phyloP scores from a whole-genome alignment of 805 yeast genomes.

The Pichia heedii region DNA sequence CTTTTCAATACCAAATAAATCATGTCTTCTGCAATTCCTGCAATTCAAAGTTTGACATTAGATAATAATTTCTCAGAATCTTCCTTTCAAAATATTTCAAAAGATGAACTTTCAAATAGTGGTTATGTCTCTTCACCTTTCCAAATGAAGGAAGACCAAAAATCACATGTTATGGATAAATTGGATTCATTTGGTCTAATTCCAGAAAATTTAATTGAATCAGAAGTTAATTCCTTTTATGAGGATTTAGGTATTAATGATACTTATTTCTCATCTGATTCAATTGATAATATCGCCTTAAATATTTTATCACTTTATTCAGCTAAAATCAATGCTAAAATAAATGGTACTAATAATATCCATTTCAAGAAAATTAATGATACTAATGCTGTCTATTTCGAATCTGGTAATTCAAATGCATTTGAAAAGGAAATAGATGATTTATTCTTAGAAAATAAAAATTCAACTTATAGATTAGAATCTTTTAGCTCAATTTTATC shows the following conservation, averaged over 20 bases:
- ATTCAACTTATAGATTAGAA: conserved; percentile 57
- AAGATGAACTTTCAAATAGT: conserved; percentile 22
- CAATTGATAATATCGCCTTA: conserved; percentile 68
- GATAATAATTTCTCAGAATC: conserved; percentile 29
- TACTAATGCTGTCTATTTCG: conserved; percentile 88
- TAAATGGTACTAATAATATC: conserved; percentile 40
- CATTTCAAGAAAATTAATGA: conserved; percentile 72
- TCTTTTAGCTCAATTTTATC: conserved; percentile 62
- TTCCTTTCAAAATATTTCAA: conserved; percentile 27
- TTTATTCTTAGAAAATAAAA: conserved; percentile 51
- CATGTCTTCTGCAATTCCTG: conserved; percentile 8
- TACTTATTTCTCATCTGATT: conserved; percentile 80
- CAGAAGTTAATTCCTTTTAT: conserved; percentile 87
- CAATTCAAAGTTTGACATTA: conserved; percentile 19
- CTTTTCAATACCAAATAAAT: too few relatives aligned
- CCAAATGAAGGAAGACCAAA: conserved; percentile 72
- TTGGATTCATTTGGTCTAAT: conserved; percentile 80
- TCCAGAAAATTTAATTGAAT: conserved; percentile 78
- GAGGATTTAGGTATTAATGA: conserved; percentile 83
- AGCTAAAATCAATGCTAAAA: conserved; percentile 84
- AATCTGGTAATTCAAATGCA: conserved; percentile 43
- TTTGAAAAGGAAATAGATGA: conserved; percentile 78
- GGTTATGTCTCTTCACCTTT: conserved; percentile 76
- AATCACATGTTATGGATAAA: conserved; percentile 70
- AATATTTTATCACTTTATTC: conserved; percentile 86